Evolutionary conservation across 805 yeast genomes (phyloP).

Genomic region (Kuraishia molischiana): DNA sequence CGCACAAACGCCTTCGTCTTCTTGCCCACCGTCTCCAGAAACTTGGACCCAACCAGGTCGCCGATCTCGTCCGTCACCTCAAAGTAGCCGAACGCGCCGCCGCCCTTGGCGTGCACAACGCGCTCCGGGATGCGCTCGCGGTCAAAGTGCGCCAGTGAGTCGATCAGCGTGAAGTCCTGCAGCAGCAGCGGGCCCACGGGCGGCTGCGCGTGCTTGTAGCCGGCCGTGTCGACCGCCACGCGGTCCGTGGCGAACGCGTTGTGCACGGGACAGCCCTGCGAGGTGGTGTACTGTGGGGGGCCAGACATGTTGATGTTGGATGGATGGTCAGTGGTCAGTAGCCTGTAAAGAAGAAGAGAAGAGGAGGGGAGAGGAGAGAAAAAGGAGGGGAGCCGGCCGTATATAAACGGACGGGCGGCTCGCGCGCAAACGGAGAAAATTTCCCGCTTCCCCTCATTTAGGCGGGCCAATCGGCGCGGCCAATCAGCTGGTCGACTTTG

Average conservation of each 20-base stretch:
- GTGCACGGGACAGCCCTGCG: constrained; percentile 69
- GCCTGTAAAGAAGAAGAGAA: too few species aligned
- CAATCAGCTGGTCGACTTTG: too few species aligned
- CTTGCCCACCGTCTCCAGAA: constrained; percentile 69
- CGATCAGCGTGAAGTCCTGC: constrained; percentile 76
- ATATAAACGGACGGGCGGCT: too few species aligned
- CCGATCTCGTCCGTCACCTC: constrained; percentile 82
- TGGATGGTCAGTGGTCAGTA: too few species aligned
- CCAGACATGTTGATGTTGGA: too few species aligned
- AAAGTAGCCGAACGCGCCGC: constrained; percentile 83
- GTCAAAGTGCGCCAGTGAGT: constrained; percentile 78
- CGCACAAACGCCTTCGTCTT: constrained; percentile 66
- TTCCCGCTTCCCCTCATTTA: too few species aligned
- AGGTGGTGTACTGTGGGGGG: constrained; percentile 57
- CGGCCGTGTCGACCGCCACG: constrained; percentile 41
- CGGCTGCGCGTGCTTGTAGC: constrained; percentile 15
- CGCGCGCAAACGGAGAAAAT: too few species aligned
- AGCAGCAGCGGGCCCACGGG: constrained; percentile 62
- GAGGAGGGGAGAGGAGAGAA: too few species aligned
- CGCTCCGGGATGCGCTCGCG: constrained; percentile 88
- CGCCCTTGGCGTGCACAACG: constrained; percentile 90
- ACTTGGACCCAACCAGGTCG: constrained; percentile 60
- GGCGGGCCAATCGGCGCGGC: too few species aligned
- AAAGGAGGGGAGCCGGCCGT: too few species aligned
- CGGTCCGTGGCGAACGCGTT: constrained; percentile 73